Percentiles rank a stretch among this genome's conserved stretches.
phyloP scores from a whole-genome alignment of 2,329 filamentous ascomycete genomes.

The Claviceps spartinae region DNA sequence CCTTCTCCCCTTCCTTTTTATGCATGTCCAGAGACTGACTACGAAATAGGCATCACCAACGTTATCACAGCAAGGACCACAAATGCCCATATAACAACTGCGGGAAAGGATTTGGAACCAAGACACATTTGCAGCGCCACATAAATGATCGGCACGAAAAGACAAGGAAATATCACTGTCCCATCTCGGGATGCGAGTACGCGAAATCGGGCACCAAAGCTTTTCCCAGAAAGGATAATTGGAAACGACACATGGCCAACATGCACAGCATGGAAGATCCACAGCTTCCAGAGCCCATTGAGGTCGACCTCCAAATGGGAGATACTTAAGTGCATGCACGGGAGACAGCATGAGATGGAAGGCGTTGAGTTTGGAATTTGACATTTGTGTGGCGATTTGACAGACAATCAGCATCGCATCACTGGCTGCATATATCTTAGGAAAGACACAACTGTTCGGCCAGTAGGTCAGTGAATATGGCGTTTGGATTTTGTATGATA shows the following conservation, averaged over 20 bases:
- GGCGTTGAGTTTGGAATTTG: constrained; percentile 18
- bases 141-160: constrained; percentile 49
- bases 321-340: constrained; percentile 3
- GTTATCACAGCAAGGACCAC: constrained; percentile 47
- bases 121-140: constrained; percentile 47
- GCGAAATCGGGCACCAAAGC: constrained; percentile 43
- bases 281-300: constrained; percentile 27
- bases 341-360: too few species aligned
- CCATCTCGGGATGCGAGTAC: constrained; percentile 38
- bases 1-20: too few species aligned
- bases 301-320: constrained; percentile 24
- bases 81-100: constrained; percentile 40
- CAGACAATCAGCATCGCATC: neutral
- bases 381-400: neutral
- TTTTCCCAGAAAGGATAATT: constrained; percentile 49
- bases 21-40: constrained; percentile 1
- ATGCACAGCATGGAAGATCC: constrained; percentile 35
- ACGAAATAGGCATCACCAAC: constrained; percentile 38
- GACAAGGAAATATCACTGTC: constrained; percentile 46
- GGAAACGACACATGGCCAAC: constrained; percentile 48
- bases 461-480: neutral
- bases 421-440: too few species aligned
- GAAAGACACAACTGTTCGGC: neutral
- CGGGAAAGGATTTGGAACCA: constrained; percentile 44
- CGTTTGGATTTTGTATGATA: neutral